Evolutionary conservation across 2,329 filamentous ascomycete species (phyloP).

Genomic region (Penicillium sp.): DNA sequence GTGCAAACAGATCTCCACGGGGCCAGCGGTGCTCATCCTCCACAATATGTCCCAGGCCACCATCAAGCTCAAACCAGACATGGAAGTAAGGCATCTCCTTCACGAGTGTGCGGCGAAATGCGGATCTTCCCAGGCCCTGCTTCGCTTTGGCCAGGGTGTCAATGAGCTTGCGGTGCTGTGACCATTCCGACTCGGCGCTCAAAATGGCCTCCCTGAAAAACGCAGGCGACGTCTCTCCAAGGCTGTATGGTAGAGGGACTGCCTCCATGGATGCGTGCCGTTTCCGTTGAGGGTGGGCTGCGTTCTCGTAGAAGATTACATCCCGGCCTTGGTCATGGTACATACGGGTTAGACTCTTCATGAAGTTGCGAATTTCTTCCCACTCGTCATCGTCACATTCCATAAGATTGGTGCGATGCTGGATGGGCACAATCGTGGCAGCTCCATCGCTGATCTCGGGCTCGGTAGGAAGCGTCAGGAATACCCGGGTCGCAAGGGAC

Average conservation of each 20-base stretch:
- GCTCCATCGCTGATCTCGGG: constrained; percentile 81
- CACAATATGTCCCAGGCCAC: constrained; percentile 85
- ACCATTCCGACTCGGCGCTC: constrained; percentile 84
- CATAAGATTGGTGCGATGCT: constrained; percentile 83
- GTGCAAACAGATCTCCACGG: constrained; percentile 81
- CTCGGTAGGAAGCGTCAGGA: constrained; percentile 80
- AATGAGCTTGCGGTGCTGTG: constrained; percentile 90
- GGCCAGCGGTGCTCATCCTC: constrained; percentile 86
- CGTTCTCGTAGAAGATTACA: constrained; percentile 97
- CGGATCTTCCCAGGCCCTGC: constrained; percentile 66
- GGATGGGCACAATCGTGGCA: constrained; percentile 81
- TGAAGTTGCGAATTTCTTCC: constrained; percentile 98
- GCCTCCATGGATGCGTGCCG: constrained; percentile 80
- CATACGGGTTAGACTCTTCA: constrained; percentile 91
- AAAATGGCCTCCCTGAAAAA: constrained; percentile 96
- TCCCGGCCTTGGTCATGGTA: constrained; percentile 91
- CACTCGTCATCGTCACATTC: constrained; percentile 99
- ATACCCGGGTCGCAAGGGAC: constrained; percentile 79
- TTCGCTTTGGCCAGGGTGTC: constrained; percentile 64
- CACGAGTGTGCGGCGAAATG: constrained; percentile 76
- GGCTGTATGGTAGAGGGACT: constrained; percentile 80
- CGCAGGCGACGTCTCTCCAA: constrained; percentile 87
- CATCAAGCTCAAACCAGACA: constrained; percentile 89
- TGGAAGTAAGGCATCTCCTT: constrained; percentile 99
- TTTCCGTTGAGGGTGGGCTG: constrained; percentile 71